Evolutionary conservation across 2,329 filamentous ascomycete species (phyloP), one percentile per base, ranked within the genome.

Genomic region (Ceratocystis lukuohia): DNA sequence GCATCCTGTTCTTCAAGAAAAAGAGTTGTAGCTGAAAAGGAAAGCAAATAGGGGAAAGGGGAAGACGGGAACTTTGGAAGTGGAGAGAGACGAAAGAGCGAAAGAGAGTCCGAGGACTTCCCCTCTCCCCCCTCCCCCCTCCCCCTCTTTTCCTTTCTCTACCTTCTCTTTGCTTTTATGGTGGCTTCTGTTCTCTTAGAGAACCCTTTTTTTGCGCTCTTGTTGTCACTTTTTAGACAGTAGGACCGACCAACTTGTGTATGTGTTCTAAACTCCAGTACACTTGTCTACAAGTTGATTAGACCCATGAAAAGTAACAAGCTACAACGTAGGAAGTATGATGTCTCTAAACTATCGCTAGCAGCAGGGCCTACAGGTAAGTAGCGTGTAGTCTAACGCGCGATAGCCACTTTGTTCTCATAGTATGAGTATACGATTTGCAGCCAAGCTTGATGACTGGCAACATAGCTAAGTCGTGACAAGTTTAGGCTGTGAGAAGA

Each of bases 261-360:
- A 30, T 57, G 28, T 41, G 37, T 41, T 30, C 22, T 57, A 41
- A 41, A 41, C 37, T 30, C 25, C 1, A 57, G 53, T 15, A 30
- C 22, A 57, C 53, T 57, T 57, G 53, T 57, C 53, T 57, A 57
- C 53, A 30, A 57, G 53, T 57, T 30, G 53, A 28, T 28, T 57
- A 57, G 22, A 17, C 17, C 25, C 22, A 28, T 7, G 15, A 12
- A 45, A 62, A 62, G 17, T 15, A 22, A 12, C 17, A 44, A 46
- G 17, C 28, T 15, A 30, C 15, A 28, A 28, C 12, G 53, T 30
- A 30, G 28, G 12, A 6, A 57, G 53, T 15, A 17, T 50, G 46
- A 50, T 50, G 46, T 48, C 45, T 50, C 46, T 50, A 12, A 50
- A 50, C 22, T 57, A 57, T 28, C 22, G 22, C 30, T 28, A 57